Conservation (phyloP, 768 basidiomycete genomes). For the Suillus alpinus region DNA sequence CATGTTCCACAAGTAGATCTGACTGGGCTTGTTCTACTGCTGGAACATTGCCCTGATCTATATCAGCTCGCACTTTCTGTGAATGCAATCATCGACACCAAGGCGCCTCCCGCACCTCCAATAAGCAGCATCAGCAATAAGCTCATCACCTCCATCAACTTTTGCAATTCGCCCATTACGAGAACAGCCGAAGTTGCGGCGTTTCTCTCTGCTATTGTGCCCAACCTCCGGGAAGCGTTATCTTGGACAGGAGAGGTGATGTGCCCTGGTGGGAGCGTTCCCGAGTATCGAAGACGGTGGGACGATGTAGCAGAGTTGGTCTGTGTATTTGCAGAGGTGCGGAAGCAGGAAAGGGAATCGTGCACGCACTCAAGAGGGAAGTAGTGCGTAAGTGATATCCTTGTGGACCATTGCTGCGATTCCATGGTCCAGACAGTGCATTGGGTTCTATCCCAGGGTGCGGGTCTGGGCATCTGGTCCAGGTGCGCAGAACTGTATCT, state of each 20-base stretch:
- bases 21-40: background rate
- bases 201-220: conserved; percentile 27
- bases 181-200: conserved; percentile 24
- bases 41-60: background rate
- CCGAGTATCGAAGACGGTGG: background rate
- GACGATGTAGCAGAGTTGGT: background rate
- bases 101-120: conserved; percentile 9
- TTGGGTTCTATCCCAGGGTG: background rate
- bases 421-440: background rate
- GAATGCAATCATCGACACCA: conserved; percentile 29
- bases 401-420: background rate
- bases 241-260: conserved; percentile 20
- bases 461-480: background rate
- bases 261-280: background rate
- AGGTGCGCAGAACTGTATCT: background rate
- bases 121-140: conserved; percentile 1
- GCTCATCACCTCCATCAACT: conserved; percentile 25
- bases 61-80: conserved; percentile 5
- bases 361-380: background rate
- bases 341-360: background rate
- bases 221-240: conserved; percentile 26
- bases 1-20: background rate
- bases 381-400: background rate
- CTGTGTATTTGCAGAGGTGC: background rate
- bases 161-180: conserved; percentile 28